Conservation (phyloP, 2,329 filamentous ascomycete genomes). For the Monascus ruber region DNA sequence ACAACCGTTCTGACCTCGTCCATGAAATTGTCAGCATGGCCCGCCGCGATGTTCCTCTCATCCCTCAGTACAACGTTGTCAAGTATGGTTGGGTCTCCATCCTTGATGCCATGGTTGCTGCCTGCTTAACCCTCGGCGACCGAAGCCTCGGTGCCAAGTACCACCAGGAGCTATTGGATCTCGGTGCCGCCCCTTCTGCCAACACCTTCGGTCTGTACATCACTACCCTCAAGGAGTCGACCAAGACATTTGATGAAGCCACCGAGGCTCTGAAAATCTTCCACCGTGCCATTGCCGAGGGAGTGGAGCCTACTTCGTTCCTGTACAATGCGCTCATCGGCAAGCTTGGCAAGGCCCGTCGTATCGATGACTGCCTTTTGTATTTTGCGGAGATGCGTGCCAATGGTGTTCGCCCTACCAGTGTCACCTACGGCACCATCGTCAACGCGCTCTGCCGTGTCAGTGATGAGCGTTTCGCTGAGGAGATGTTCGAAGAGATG, state of each 20-base stretch:
- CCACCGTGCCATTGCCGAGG: slow-evolving; percentile 81
- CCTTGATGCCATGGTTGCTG: slow-evolving; percentile 90
- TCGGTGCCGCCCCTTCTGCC: slow-evolving; percentile 83
- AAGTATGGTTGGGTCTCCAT: slow-evolving; percentile 95
- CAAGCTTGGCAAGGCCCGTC: slow-evolving; percentile 93
- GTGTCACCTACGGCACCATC: slow-evolving; percentile 94
- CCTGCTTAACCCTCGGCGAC: slow-evolving; percentile 72
- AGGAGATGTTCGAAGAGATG: slow-evolving; percentile 98
- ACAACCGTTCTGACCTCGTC: slow-evolving; percentile 68
- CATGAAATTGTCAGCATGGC: slow-evolving; percentile 85
- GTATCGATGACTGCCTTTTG: slow-evolving; percentile 94
- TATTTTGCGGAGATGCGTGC: slow-evolving; percentile 97
- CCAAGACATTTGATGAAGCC: slow-evolving; percentile 95
- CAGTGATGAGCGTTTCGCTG: slow-evolving; percentile 93
- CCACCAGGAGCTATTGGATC: slow-evolving; percentile 81
- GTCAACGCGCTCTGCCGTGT: slow-evolving; percentile 96
- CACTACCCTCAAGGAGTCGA: slow-evolving; percentile 94
- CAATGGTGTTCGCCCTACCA: slow-evolving; percentile 85
- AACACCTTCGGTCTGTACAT: slow-evolving; percentile 99
- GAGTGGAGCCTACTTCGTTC: slow-evolving; percentile 92
- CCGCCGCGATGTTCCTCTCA: slow-evolving; percentile 72
- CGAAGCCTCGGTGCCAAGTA: slow-evolving; percentile 72
- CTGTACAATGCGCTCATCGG: slow-evolving; percentile 96
- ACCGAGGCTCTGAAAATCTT: slow-evolving; percentile 97
- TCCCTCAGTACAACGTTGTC: slow-evolving; percentile 74